Conservation (phyloP, 805 yeast genomes). For the Brettanomyces anomalus region DNA sequence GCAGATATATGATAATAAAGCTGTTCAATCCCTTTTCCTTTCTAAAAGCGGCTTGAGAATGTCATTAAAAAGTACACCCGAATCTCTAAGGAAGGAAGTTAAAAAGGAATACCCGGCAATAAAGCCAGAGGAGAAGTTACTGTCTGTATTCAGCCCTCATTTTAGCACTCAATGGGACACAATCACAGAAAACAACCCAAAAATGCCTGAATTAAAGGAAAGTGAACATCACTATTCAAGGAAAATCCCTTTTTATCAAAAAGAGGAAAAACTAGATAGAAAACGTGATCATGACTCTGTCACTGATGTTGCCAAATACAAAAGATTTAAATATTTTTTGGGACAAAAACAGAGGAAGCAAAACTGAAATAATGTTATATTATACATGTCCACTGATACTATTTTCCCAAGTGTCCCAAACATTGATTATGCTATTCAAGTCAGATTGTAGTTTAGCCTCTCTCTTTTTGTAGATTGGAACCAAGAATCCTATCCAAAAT, state of each 20-base stretch:
- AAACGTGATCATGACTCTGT: too few species aligned
- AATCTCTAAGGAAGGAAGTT: not conserved
- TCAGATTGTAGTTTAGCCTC: conserved; percentile 23
- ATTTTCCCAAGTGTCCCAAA: conserved; percentile 11
- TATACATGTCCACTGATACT: too few species aligned
- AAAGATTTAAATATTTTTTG: not conserved
- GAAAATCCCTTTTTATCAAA: too few species aligned
- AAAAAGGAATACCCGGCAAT: not conserved
- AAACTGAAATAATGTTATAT: not conserved
- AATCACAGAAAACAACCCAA: too few species aligned
- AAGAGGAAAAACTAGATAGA: too few species aligned
- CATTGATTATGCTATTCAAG: conserved; percentile 15
- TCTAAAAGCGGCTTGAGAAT: conserved; percentile 8
- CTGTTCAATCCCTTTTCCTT: conserved; percentile 12
- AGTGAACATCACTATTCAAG: too few species aligned
- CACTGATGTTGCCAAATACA: not conserved
- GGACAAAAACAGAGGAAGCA: not conserved
- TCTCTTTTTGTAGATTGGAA: conserved; percentile 32
- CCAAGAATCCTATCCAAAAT: conserved; percentile 44
- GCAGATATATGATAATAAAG: conserved; percentile 12
- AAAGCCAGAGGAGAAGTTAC: not conserved
- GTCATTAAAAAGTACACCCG: conserved; percentile 9
- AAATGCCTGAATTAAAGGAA: too few species aligned
- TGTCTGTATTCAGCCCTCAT: too few species aligned
- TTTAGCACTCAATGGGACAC: too few species aligned